Evolutionary conservation across 768 basidiomycete species (phyloP).

Genomic region (Termitomyces sp.): DNA sequence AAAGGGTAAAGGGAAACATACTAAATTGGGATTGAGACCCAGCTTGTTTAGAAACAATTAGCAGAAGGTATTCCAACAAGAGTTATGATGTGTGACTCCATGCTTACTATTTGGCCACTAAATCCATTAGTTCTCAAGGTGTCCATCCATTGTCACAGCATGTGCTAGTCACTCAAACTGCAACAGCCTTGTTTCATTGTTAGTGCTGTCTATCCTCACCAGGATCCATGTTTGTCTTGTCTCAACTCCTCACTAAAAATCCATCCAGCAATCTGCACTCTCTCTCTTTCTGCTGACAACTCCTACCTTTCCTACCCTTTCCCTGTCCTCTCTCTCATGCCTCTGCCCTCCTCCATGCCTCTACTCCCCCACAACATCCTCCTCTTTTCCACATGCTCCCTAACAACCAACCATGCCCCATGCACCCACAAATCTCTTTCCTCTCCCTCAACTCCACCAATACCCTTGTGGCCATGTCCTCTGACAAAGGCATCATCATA

Average conservation of each 20-base stretch:
- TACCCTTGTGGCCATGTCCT: constrained; percentile 88
- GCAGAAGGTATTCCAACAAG: too few relatives aligned
- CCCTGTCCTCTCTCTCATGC: constrained; percentile 80
- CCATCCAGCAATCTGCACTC: constrained; percentile 84
- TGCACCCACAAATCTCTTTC: constrained; percentile 96
- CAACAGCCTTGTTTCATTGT: too few relatives aligned
- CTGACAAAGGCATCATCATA: constrained; percentile 95
- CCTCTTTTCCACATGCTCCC: constrained; percentile 88
- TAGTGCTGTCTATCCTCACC: constrained; percentile 41
- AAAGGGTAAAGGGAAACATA: too few relatives aligned
- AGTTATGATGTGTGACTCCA: too few relatives aligned
- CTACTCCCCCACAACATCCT: constrained; percentile 75
- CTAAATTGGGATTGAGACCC: too few relatives aligned
- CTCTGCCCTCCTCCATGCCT: constrained; percentile 49
- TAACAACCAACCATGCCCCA: constrained; percentile 92
- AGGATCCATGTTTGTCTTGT: background rate
- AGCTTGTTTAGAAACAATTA: too few relatives aligned
- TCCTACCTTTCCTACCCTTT: constrained; percentile 97
- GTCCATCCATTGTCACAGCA: too few relatives aligned
- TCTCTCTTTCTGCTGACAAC: constrained; percentile 90
- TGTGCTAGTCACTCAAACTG: too few relatives aligned
- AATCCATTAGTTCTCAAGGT: too few relatives aligned
- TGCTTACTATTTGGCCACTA: too few relatives aligned
- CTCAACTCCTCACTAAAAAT: background rate
- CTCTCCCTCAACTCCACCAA: constrained; percentile 85